Base-by-base conservation (phyloP, 306 rosid genomes). In the Macrotyloma uniflorum region DNA sequence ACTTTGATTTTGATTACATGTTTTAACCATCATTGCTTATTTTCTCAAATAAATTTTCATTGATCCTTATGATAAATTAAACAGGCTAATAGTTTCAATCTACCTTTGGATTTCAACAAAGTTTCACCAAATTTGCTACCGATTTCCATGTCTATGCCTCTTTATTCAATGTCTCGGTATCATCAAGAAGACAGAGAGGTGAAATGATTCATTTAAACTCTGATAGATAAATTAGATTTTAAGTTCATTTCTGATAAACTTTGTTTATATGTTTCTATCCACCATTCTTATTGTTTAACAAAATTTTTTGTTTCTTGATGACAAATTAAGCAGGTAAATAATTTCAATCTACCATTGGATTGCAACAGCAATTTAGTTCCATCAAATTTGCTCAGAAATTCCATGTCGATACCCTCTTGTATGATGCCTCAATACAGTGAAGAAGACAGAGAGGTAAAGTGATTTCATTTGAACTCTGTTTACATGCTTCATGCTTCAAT, bases 91-190 rank as follows among this genome's bases (percentile, higher is more conserved):
- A 55, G 13, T 23, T 73, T 24, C 23, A 36, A 36, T 20, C 0
- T 36, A 14, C 11, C 68, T 5, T 38, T 54, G 46, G 35, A 75
- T 70, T 79, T 75, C 74, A 22, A 70, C 4, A 69, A 26, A 1
- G 12, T 12, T 35, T 28, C 82, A 10, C 26, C 74, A 73, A 57
- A 64, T 6, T 28, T 54, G 6, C 5, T 59, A 0, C 26, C 26
- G 1, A 61, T 22, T 15, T 43, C 23, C 54, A 64, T 76, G 71
- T 26, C 63, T 0, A 7, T 33, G 12, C 26, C 57, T 5, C 5
- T 35, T 11, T 19, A 10, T 55, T 6, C 8, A n/a, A n/a, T 64
- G 20, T 38, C 57, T 36, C 22, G n/a, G 8, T 16, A 32, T 35
- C 28, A 3, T 9, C 49, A 7, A 8, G 12, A 68, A 19, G 20